phyloP scores from a whole-genome alignment of 306 rosid species.

The Trifolium fragiferum region DNA sequence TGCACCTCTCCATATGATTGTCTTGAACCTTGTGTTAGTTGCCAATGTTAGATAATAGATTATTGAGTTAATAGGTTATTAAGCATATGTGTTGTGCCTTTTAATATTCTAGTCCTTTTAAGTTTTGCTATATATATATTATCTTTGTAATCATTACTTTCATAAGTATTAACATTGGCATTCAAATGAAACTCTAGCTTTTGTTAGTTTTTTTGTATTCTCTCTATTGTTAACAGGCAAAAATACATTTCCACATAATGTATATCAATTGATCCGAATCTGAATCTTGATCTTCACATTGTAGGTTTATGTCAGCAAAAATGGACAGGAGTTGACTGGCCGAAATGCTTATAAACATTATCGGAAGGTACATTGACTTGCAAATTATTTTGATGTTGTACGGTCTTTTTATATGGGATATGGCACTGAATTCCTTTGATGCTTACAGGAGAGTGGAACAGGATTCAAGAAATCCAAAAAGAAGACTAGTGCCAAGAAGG shows the following conservation, averaged over 20 bases:
- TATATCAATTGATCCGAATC: constrained; percentile 30
- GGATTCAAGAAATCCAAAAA: constrained; percentile 56
- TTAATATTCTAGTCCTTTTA: too few relatives aligned
- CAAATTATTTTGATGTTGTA: constrained; percentile 17
- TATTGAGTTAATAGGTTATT: too few relatives aligned
- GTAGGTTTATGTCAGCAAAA: constrained; percentile 79
- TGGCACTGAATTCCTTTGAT: constrained; percentile 41
- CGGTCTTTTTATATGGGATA: constrained; percentile 6
- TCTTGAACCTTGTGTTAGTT: constrained; percentile 16
- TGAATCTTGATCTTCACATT: constrained; percentile 38
- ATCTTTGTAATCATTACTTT: too few relatives aligned
- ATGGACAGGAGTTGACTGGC: constrained; percentile 79
- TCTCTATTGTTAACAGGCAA: neutral
- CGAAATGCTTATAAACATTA: constrained; percentile 63
- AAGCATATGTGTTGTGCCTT: too few relatives aligned
- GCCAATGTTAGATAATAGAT: too few relatives aligned
- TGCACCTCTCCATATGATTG: constrained; percentile 15
- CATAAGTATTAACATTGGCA: too few relatives aligned
- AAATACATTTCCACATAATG: constrained; percentile 28
- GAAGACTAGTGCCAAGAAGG: constrained; percentile 61
- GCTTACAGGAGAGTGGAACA: constrained; percentile 70
- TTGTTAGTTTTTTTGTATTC: too few relatives aligned
- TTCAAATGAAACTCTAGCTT: too few relatives aligned
- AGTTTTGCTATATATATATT: too few relatives aligned
- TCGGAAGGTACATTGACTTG: constrained; percentile 56